Conservation (phyloP, 495 filamentous ascomycete genomes). For the Gamarada debralockiae region DNA sequence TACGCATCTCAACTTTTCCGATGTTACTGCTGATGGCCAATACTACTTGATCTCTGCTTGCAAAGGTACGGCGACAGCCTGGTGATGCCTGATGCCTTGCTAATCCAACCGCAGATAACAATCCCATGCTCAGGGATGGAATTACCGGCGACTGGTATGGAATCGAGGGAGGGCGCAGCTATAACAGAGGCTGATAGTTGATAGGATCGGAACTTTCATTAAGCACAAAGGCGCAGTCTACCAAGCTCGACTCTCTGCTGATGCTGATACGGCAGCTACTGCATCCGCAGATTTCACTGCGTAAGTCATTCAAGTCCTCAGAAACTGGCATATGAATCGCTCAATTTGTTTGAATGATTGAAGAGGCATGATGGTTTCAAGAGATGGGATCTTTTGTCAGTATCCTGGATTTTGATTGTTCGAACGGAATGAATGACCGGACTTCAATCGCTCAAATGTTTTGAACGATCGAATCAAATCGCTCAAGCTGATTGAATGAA, state of each 20-base stretch:
- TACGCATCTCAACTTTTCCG: constrained; percentile 91
- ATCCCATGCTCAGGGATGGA: constrained; percentile 97
- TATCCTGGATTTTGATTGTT: too few species aligned
- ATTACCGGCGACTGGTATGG: constrained; percentile 88
- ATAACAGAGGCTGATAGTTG: neutral
- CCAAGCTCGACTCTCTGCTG: constrained; percentile 86
- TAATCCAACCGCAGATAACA: constrained; percentile 57
- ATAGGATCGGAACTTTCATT: constrained; percentile 93
- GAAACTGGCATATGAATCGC: too few species aligned
- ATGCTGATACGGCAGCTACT: constrained; percentile 84
- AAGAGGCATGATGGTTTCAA: too few species aligned
- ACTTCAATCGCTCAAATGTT: too few species aligned
- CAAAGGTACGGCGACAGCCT: constrained; percentile 63
- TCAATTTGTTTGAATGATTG: too few species aligned
- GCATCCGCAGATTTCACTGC: constrained; percentile 95
- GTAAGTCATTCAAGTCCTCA: constrained; percentile 50
- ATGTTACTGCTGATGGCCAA: constrained; percentile 65
- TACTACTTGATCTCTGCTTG: constrained; percentile 98
- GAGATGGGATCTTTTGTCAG: too few species aligned
- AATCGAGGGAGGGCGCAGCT: neutral
- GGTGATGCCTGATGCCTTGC: neutral
- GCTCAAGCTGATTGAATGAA: too few species aligned
- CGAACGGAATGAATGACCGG: too few species aligned
- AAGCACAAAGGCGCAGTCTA: constrained; percentile 98
- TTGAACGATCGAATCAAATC: too few species aligned